Conservation (phyloP, 2,329 filamentous ascomycete species). For the Xylariaceae sp. region DNA sequence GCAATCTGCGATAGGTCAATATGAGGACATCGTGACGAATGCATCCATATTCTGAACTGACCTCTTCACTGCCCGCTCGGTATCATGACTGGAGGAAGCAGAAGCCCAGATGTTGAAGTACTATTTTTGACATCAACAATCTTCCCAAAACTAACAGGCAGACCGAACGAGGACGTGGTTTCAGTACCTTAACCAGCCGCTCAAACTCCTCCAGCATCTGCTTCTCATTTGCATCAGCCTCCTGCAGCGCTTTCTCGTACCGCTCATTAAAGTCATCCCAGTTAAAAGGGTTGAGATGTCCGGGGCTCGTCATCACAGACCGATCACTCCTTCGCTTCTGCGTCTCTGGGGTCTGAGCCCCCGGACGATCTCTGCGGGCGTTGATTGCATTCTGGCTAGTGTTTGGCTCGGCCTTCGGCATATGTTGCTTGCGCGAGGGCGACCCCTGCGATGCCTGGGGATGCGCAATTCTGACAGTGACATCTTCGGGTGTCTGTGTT, state of each 20-base stretch:
- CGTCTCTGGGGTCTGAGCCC: constrained; percentile 31
- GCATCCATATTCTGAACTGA: constrained; percentile 32
- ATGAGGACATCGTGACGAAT: constrained; percentile 17
- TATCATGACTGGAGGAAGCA: constrained; percentile 67
- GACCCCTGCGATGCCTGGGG: constrained; percentile 16
- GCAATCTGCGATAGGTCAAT: constrained; percentile 50
- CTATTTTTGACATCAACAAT: constrained; percentile 39
- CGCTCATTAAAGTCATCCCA: constrained; percentile 73
- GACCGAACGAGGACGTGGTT: background rate
- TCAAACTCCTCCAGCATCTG: constrained; percentile 65
- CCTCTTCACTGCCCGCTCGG: constrained; percentile 74
- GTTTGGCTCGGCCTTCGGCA: constrained; percentile 12
- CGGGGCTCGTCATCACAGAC: constrained; percentile 40
- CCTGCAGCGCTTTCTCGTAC: constrained; percentile 62
- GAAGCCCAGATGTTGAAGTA: constrained; percentile 78
- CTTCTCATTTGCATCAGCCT: constrained; percentile 61
- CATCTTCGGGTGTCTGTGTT: constrained; percentile 19
- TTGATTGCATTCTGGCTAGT: constrained; percentile 14
- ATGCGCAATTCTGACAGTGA: constrained; percentile 22
- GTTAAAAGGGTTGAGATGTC: constrained; percentile 57
- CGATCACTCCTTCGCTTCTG: constrained; percentile 36
- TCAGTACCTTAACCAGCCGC: constrained; percentile 57
- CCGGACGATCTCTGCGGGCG: constrained; percentile 22
- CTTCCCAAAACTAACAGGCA: no score
- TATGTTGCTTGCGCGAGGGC: constrained; percentile 19